Evolutionary conservation across 1,284 basidiomycete species (phyloP), one percentile per base, ranked within the genome.

Genomic region (Boletus sp.): DNA sequence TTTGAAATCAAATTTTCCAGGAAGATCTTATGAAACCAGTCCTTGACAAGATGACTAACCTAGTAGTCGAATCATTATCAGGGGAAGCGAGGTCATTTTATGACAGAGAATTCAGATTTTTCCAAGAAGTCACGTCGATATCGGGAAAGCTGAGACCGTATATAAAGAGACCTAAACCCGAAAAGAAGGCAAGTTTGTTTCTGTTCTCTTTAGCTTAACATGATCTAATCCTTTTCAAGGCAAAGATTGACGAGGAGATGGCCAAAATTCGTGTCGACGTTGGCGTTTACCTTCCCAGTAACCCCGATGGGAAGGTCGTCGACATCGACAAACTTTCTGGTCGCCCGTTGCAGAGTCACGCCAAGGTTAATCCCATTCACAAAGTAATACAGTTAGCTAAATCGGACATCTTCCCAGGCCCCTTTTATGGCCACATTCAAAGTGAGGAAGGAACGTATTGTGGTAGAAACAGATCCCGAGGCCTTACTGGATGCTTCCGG

Each of bases 381-480:
- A 2, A 50, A 48, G 43, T 18, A 39, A 53, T 47, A 13, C 24
- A 20, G 27, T 16, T 11, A 35, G 43, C 31, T 29, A 24, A 33
- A 50, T 37, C 20, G 16, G 59, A 22, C 18, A 48, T 63, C 56
- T 11, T 37, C 31, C n/a, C 61, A 96, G 94, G 96, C 97, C 6
- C 97, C 97, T 1, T 99, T 99, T 78, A 99, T 99, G 97, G 97
- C 97, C 1, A 98, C 97, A 0, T 99, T 99, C 83, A 97, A 96
- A 80, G 97, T 99, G 22, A 84, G 91, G 61, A 96, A 94, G 73
- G 87, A 92, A 64, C 80, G 82, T 13, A 73, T 85, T 18, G 80
- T 84, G 16, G 74, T 91, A 35, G 77, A 85, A 61, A 78, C 78
- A 6, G 79, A 91, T 63, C 84, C 87, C 1, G 89, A 93, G 55